A percentile compares a stretch with the other conserved stretches of the same genome.
phyloP scores from a whole-genome alignment of 192 early-diverging fungal genomes.

The Lobulomyces angularis region DNA sequence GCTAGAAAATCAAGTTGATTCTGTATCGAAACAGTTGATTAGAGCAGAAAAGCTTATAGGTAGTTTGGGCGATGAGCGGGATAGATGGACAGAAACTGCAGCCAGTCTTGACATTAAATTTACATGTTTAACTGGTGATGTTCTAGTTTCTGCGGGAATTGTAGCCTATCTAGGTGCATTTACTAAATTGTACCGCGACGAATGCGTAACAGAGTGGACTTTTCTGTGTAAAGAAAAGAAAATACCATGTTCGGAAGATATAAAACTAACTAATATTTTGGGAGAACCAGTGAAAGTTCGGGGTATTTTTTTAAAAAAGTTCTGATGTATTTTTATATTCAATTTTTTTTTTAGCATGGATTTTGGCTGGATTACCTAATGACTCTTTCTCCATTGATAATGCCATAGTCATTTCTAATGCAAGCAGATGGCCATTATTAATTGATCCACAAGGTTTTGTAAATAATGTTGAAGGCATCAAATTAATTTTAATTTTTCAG shows the following conservation, averaged over 20 bases:
- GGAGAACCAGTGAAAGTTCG: conserved; percentile 43
- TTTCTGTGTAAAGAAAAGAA: conserved; percentile 22
- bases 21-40: conserved; percentile 48
- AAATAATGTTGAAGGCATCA: too few relatives aligned
- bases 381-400: conserved; percentile 52
- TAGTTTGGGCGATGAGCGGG: conserved; percentile 41
- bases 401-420: conserved; percentile 41
- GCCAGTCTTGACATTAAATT: conserved; percentile 31
- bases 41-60: conserved; percentile 49
- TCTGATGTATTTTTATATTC: too few relatives aligned
- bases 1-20: conserved; percentile 42
- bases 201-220: conserved; percentile 36
- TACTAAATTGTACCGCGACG: conserved; percentile 45
- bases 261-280: conserved; percentile 32
- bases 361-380: conserved; percentile 40
- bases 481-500: too few relatives aligned
- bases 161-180: conserved; percentile 49
- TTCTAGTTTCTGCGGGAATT: conserved; percentile 44
- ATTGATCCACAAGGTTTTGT: conserved; percentile 54
- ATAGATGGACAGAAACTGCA: conserved; percentile 50
- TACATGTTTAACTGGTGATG: conserved; percentile 41
- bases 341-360: too few relatives aligned
- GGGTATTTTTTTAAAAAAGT: too few relatives aligned
- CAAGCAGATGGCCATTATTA: conserved; percentile 45
- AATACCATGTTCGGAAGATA: conserved; percentile 43